Evolutionary conservation across 805 yeast species (phyloP).

Genomic region (Wickerhamomyces queroliae): DNA sequence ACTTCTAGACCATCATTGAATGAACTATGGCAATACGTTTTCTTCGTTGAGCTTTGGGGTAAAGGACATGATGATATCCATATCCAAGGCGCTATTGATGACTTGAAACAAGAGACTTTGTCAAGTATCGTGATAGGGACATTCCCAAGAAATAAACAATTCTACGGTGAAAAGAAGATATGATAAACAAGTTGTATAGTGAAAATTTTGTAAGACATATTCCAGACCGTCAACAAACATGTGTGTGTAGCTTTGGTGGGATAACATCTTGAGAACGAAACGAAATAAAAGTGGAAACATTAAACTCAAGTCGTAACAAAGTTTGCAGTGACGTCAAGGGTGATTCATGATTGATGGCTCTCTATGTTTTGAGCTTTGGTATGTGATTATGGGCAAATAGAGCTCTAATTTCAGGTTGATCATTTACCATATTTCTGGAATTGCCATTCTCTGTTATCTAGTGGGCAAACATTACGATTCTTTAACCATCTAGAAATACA

Average conservation of each 20-base stretch:
- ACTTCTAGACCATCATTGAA: slow-evolving; percentile 70
- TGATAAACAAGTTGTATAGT: not conserved
- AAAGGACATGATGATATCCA: slow-evolving; percentile 26
- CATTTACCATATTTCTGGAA: slow-evolving; percentile 67
- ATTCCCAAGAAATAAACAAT: slow-evolving; percentile 39
- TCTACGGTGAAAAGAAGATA: slow-evolving; percentile 20
- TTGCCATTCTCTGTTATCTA: slow-evolving; percentile 90
- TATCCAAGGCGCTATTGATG: slow-evolving; percentile 30
- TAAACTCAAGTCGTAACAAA: not conserved
- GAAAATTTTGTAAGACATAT: too few relatives aligned
- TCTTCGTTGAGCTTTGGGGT: slow-evolving; percentile 68
- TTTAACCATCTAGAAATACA: slow-evolving; percentile 94
- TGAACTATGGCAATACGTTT: slow-evolving; percentile 74
- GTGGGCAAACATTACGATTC: slow-evolving; percentile 93
- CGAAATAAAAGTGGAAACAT: not conserved
- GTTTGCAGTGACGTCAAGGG: not conserved
- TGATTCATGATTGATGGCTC: not conserved
- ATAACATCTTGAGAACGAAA: not conserved
- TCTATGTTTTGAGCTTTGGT: too few relatives aligned
- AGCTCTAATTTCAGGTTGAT: slow-evolving; percentile 1
- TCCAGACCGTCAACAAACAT: too few relatives aligned
- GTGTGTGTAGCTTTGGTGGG: too few relatives aligned
- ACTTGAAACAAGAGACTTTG: slow-evolving; percentile 38
- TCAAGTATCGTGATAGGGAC: slow-evolving; percentile 57
- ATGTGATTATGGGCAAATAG: not conserved